Evolutionary conservation across 2,329 filamentous ascomycete genomes (phyloP).

Genomic region (Pseudopyricularia javanii): DNA sequence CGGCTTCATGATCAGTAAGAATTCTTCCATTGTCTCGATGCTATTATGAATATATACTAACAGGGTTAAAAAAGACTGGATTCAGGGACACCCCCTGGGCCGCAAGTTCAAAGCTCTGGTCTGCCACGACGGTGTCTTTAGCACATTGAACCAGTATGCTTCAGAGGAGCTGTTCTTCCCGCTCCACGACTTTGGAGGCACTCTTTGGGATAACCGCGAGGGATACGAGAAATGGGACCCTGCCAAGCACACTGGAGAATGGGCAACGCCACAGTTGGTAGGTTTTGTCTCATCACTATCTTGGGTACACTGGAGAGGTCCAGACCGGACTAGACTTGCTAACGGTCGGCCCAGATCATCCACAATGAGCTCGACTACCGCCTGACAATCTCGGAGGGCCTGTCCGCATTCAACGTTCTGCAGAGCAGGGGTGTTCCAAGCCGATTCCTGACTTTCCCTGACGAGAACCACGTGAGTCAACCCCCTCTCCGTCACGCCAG

Average conservation of each 20-base stretch:
- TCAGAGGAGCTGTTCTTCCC: conserved; percentile 62
- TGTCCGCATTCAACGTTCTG: conserved; percentile 76
- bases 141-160: conserved; percentile 50
- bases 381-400: conserved; percentile 70
- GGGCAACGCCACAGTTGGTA: conserved; percentile 78
- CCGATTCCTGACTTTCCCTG: conserved; percentile 69
- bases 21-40: background rate
- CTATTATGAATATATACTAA: background rate
- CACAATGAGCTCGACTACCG: conserved; percentile 88
- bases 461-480: conserved; percentile 46
- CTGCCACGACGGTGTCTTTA: conserved; percentile 79
- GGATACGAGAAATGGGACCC: conserved; percentile 62
- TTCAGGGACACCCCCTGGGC: conserved; percentile 74
- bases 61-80: conserved; percentile 49
- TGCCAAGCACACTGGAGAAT: conserved; percentile 49
- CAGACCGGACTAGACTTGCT: background rate
- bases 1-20: conserved; percentile 60
- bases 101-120: conserved; percentile 80
- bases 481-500: background rate
- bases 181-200: conserved; percentile 53
- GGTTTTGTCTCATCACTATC: conserved; percentile 7
- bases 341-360: conserved; percentile 35
- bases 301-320: background rate
- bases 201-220: conserved; percentile 47
- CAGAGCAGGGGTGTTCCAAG: conserved; percentile 66